Base-by-base conservation (phyloP, 192 early-diverging fungal genomes). In the Mortierella alpina region DNA sequence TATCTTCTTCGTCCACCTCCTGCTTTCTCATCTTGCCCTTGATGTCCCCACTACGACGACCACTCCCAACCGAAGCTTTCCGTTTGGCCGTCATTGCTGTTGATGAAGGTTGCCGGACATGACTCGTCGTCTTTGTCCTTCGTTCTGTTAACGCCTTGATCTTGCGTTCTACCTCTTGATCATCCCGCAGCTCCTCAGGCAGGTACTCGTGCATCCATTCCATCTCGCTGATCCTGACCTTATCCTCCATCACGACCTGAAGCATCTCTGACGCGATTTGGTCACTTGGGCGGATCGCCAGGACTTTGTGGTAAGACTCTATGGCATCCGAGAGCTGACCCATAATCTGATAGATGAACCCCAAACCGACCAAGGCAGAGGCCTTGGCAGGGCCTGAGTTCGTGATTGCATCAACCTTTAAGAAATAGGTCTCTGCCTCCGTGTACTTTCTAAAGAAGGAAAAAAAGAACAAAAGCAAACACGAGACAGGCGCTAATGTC, bases 271-370 rank as follows among this genome's bases (percentile, higher is more conserved):
- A 65, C 44, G 70, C 75, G 7, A 73, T 72, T 13, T 71, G 68
- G 52, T 87, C 86, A 1, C 66, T 50, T 0, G 86, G 85, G 42
- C 66, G 62, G 10, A 86, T 70, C 51, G 72, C 72, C 17, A 86
- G 31, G 17, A 72, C 82, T 63, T 84, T 70, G 51, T 92, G 90
- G 76, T 91, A 93, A 14, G 82, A 74, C 31, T 68, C 75, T 14
- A 91, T 83, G 5, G 92, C 92, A 17, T 86, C 84, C 2, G 72
- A 79, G 44, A 76, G 64, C 23, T 87, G 51, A 23, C 86, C 82
- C 68, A 84, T 77, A 31, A 87, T 73, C 47, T 94, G 92, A 40
- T 85, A 84, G 1, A 94, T 88, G 48, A 87, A 86, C 7, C 85
- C 92, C 1, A 92, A 63, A 0, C 86, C 71, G 0, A 86, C 75